Evolutionary conservation across 257 asterid species (phyloP).

Genomic region (Gentiana straminea): DNA sequence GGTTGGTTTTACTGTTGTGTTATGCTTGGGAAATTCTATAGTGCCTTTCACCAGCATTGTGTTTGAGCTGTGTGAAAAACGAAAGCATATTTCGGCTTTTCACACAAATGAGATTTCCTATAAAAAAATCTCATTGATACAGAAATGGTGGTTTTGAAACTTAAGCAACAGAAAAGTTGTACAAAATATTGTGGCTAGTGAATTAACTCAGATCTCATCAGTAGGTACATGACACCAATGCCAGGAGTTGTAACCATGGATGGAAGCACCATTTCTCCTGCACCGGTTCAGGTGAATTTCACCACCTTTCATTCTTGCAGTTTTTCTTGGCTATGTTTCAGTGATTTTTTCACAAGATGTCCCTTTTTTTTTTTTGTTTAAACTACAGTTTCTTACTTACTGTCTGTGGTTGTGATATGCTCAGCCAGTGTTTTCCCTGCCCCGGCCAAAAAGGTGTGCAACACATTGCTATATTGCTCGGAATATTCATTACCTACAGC

Average conservation of each 20-base stretch:
- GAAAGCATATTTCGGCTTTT: too few species aligned
- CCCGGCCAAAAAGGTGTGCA: slow-evolving; percentile 74
- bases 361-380: background rate
- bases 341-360: too few species aligned
- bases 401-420: slow-evolving; percentile 2
- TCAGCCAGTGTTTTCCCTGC: slow-evolving; percentile 73
- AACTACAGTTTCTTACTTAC: background rate
- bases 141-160: too few species aligned
- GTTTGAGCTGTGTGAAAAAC: too few species aligned
- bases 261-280: slow-evolving; percentile 46
- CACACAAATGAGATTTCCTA: too few species aligned
- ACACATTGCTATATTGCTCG: slow-evolving; percentile 90
- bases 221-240: slow-evolving; percentile 81
- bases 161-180: background rate
- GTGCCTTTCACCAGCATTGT: too few species aligned
- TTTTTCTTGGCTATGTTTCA: background rate
- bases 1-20: slow-evolving; percentile 6
- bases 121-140: too few species aligned
- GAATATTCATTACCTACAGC: slow-evolving; percentile 67
- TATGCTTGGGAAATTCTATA: too few species aligned
- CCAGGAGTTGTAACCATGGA: slow-evolving; percentile 85
- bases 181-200: slow-evolving; percentile 5
- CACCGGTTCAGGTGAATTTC: slow-evolving; percentile 53
- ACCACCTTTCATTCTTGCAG: background rate
- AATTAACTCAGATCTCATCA: slow-evolving; percentile 21